Evolutionary conservation across 2,329 filamentous ascomycete genomes (phyloP), one percentile per base, ranked within the genome.

Genomic region (Trichoderma afroharzianum): DNA sequence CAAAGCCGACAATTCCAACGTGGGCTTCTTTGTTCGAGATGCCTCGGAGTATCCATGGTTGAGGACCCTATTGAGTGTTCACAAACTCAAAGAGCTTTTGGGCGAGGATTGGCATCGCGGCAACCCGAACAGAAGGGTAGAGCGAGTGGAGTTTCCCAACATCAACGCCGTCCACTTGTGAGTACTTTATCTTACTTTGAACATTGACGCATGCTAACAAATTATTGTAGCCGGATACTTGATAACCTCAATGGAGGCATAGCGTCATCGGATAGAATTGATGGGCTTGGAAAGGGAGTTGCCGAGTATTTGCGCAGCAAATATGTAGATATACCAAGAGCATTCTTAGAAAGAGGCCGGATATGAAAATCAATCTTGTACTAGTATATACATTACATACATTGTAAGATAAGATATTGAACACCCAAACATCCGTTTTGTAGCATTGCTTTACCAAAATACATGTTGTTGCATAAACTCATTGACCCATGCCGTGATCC

Each of bases 31-130:
- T 74, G 82, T 85, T 6, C 77, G 82, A 6, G 73, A 81, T 21
- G 76, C 77, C 1, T 82, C 85, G 59, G 83, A 86, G 74, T 86
- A 81, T 73, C 79, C 82, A 5, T 85, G 84, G 84, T 73, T 86
- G 15, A 79, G 82, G 43, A 78, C 77, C 2, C 58, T 85, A 6
- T 76, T 87, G 74, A 85, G 80, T 0, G 76, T 78, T 9, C 76
- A 77, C 1, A 82, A 79, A 18, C 73, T 87, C 57, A 78, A 80
- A 30, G 77, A 78, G 30, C 71, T 83, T 3, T 76, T 83, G 39
- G 82, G 79, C 1, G 78, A 81, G 32, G 81, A 83, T 39, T 78
- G 76, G 75, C 79, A 82, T 70, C 77, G 77, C 30, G 76, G 76
- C 1, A 76, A 80, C 67, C 76, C 78, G 26, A 80, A 75, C 3